Conservation (phyloP, 106 monocot genomes). For the Amphibolis antarctica region DNA sequence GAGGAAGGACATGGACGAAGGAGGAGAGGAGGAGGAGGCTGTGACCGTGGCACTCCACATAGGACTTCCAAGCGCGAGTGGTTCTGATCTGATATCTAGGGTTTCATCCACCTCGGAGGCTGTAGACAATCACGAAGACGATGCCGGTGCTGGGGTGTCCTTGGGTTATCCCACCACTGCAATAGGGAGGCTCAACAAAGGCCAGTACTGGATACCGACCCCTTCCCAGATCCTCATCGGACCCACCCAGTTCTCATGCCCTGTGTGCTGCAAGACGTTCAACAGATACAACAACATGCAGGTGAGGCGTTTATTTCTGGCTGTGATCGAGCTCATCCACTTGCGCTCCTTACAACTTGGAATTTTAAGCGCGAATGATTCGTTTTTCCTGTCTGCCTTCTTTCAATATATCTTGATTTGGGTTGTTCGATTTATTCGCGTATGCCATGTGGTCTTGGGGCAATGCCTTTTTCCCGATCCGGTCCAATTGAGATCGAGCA, state of each 20-base stretch:
- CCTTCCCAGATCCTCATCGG: slow-evolving; percentile 72
- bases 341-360: not conserved
- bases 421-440: not conserved
- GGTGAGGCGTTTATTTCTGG: slow-evolving; percentile 2
- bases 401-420: too few relatives aligned
- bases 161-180: slow-evolving; percentile 12
- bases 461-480: too few relatives aligned
- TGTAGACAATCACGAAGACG: slow-evolving; percentile 9
- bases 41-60: slow-evolving; percentile 66
- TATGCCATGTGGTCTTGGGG: not conserved
- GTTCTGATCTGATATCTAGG: slow-evolving; percentile 48
- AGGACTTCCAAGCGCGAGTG: slow-evolving; percentile 43
- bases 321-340: not conserved
- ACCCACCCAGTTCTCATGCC: slow-evolving; percentile 66
- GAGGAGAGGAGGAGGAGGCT: slow-evolving; percentile 14
- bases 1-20: slow-evolving; percentile 4
- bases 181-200: slow-evolving; percentile 55
- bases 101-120: slow-evolving; percentile 20
- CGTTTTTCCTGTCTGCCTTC: not conserved
- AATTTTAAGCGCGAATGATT: not conserved
- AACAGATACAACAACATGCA: slow-evolving; percentile 78
- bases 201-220: slow-evolving; percentile 72
- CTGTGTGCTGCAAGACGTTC: slow-evolving; percentile 70
- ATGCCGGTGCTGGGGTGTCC: slow-evolving; percentile 10
- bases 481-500: too few relatives aligned